These are phyloP conservation scores for Diospyros kaki DNA, from an alignment of 148 eudicot genomes.

Conservation along the genomic window DNA sequence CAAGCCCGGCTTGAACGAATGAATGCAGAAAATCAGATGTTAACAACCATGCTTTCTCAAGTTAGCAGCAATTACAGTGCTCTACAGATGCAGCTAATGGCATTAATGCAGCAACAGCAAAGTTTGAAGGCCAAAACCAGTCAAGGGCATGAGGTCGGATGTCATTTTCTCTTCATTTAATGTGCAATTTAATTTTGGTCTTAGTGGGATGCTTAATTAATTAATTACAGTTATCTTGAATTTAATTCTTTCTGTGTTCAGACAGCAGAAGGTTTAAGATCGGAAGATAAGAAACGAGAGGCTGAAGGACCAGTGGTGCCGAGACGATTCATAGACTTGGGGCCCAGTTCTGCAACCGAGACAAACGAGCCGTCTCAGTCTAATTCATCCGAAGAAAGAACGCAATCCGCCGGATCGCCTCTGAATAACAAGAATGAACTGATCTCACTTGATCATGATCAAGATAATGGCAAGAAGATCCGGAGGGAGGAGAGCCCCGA, in stretches of 20 bases:
- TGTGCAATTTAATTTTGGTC: background rate
- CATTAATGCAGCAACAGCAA: constrained; percentile 43
- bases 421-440: constrained; percentile 16
- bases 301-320: constrained; percentile 27
- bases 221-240: background rate
- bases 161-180: background rate
- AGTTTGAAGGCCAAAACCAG: constrained; percentile 14
- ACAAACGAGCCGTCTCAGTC: constrained; percentile 43
- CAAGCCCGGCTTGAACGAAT: constrained; percentile 61
- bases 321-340: constrained; percentile 60
- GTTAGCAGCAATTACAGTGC: constrained; percentile 46
- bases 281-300: constrained; percentile 30
- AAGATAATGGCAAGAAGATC: constrained; percentile 16
- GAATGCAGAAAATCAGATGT: constrained; percentile 63
- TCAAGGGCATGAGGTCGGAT: constrained; percentile 26
- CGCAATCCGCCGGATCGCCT: constrained; percentile 48
- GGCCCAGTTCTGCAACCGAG: constrained; percentile 18
- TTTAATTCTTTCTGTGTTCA: background rate
- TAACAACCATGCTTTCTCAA: constrained; percentile 54
- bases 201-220: too few species aligned
- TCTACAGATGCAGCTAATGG: constrained; percentile 48
- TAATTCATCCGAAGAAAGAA: constrained; percentile 52
- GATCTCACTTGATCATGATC: constrained; percentile 3
- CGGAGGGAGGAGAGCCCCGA: constrained; percentile 47
- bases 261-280: constrained; percentile 21